Evolutionary conservation across 345 rosid genomes (phyloP), one percentile per base, ranked within the genome.

Genomic region (Kandelia obovata): DNA sequence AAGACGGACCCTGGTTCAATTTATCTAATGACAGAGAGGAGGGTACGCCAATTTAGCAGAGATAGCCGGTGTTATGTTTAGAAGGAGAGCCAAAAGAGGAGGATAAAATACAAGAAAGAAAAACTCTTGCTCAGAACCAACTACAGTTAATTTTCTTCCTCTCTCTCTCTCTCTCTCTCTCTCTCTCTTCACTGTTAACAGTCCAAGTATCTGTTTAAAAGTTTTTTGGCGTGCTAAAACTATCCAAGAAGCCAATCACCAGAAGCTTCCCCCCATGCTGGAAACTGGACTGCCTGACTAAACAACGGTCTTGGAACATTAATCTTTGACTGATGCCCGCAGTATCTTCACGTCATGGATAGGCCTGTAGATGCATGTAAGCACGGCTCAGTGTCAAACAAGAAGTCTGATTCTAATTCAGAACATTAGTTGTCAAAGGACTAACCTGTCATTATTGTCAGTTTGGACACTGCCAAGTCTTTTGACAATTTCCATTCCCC

Each of bases 381-480:
- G 63, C 26, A 61, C 10, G 5, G 51, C 23, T 47, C 52, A 25
- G 5, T 43, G 26, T 49, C 62, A 19, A 21, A 61, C 30, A 56
- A 23, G 1, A 7, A 71, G 17, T 37, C 25, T 52, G 49, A 1
- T 6, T 39, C 26, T 1, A 55, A 61, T 27, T 0, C 7, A 16
- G 28, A 61, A 5, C 57, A 47, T 6, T 46, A 1, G 65, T 56
- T 19, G 46, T 62, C 39, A 19, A 58, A 53, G 59, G 19, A 6
- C 61, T 78, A 68, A 95, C 99, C 96, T 85, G 75, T 95, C 99
- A 51, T 84, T 92, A 64, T 87, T 92, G 86, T 95, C 92, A 34
- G 98, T 92, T 84, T 95, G 99, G 77, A 95, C 83, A 61, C 92
- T 95, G 65, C 98, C 98, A 5, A 95, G 97, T 73, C 97, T 92